Conservation (phyloP, 2,329 filamentous ascomycete genomes). For the Xylaria sp. region DNA sequence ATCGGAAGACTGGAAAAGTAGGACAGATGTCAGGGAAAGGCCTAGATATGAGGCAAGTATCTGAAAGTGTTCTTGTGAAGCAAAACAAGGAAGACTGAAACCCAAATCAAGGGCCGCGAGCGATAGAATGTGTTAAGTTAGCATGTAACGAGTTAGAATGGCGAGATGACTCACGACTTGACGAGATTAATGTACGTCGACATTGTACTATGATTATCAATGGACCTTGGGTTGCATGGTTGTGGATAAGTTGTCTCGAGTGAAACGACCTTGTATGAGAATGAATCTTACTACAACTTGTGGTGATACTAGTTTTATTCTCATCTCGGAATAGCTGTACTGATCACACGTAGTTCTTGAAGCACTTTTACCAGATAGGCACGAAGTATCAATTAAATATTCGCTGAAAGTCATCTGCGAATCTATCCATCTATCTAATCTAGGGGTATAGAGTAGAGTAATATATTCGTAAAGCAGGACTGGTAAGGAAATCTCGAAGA, state of each 20-base stretch:
- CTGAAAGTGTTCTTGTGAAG: neutral
- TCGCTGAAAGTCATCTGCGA: neutral
- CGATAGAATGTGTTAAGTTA: conserved; percentile 11
- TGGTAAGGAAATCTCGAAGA: neutral
- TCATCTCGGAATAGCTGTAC: neutral
- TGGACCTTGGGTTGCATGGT: neutral
- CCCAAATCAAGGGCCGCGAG: neutral
- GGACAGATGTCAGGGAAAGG: neutral
- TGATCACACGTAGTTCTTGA: neutral
- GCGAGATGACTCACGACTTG: conserved; percentile 27
- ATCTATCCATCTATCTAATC: neutral
- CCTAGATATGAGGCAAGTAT: neutral
- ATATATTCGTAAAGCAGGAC: neutral
- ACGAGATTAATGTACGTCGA: conserved; percentile 27
- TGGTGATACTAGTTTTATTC: neutral
- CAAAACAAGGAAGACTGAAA: neutral
- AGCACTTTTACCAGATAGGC: neutral
- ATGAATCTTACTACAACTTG: neutral
- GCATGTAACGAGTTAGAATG: conserved; percentile 22
- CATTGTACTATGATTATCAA: conserved; percentile 24
- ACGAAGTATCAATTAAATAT: neutral
- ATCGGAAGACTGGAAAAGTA: conserved; percentile 34
- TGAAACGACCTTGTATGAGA: neutral
- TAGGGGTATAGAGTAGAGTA: neutral
- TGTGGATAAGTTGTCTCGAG: no score